Evolutionary conservation across 2,329 filamentous ascomycete species (phyloP).

Genomic region (Diplodia mutila): DNA sequence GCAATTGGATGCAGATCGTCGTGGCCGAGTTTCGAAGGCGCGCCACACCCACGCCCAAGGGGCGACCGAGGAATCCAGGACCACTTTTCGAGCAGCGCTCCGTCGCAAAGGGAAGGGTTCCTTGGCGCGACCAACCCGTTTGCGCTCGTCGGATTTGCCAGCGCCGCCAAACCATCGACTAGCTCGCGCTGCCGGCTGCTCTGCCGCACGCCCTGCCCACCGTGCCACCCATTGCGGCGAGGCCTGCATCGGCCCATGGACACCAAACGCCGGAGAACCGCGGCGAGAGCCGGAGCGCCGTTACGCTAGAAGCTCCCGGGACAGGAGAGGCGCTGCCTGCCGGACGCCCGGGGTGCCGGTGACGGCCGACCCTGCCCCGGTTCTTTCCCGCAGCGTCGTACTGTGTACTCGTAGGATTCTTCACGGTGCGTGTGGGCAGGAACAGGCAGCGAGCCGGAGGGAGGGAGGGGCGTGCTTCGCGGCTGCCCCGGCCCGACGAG

Average conservation of each 20-base stretch:
- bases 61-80: neutral
- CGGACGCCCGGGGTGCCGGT: neutral
- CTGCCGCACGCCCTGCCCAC: neutral
- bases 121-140: neutral
- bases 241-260: neutral
- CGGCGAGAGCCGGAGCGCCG: neutral
- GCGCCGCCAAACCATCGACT: neutral
- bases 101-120: neutral
- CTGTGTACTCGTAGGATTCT: neutral
- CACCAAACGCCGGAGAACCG: neutral
- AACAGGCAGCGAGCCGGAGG: neutral
- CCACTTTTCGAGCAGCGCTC: neutral
- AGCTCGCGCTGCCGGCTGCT: neutral
- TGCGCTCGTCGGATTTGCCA: neutral
- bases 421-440: neutral
- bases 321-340: neutral
- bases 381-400: neutral
- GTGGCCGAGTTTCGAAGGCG: neutral
- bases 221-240: too few species aligned
- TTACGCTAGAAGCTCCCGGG: neutral
- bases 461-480: neutral
- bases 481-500: neutral
- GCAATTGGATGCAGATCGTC: conserved; percentile 1
- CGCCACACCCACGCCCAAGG: conserved; percentile 13
- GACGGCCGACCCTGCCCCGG: neutral